Base-by-base conservation (phyloP, 768 basidiomycete species). In the Collybiopsis luxurians region DNA sequence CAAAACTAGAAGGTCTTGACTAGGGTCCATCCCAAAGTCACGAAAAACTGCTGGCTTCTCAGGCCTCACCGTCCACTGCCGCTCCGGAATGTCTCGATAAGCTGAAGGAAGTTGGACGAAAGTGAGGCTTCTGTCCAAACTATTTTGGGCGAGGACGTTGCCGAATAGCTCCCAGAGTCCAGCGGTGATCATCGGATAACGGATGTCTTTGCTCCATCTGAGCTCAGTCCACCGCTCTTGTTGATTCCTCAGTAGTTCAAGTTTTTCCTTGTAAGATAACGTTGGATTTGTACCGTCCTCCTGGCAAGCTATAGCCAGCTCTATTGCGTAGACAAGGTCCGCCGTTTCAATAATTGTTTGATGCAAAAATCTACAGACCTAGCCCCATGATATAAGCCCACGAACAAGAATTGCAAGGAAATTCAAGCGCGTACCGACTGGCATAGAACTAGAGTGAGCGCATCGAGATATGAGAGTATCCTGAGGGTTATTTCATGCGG, bases 21-120 rank as follows among this genome's bases (percentile, higher is more conserved):
- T 76, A 17, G 85, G 83, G 64, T 89, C 87, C 73, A 90, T 78
- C 6, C 74, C 75, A 60, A 85, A 85, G 61, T 86, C 85, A n/a
- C 80, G 75, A 12, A 84, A 62, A 34, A 23, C 2, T 15, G 58
- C 34, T 34, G 79, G 60, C 3, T 70, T 70, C 54, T 72, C 31
- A 10, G 66, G 61, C 21, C 70, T 64, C 17, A 81, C 56, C 4
- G 66, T 65, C 84, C 84, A 85, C 15, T 68, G 61, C 36, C 69
- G 70, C 47, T 76, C 72, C 50, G 76, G 61, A 57, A 85, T 82
- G n/a, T 65, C 70, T 23, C 81, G 78, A 47, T 71, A 66, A 26
- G 63, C 63, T 9, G 84, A 85, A 17, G 84, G 81, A 11, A 86
- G 73, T 49, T 75, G 75, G 53, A 68, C 67, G 62, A 85, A 83